These are phyloP conservation scores for Calendula officinalis DNA, from an alignment of 129 eudicot species.

Conservation along the genomic window DNA sequence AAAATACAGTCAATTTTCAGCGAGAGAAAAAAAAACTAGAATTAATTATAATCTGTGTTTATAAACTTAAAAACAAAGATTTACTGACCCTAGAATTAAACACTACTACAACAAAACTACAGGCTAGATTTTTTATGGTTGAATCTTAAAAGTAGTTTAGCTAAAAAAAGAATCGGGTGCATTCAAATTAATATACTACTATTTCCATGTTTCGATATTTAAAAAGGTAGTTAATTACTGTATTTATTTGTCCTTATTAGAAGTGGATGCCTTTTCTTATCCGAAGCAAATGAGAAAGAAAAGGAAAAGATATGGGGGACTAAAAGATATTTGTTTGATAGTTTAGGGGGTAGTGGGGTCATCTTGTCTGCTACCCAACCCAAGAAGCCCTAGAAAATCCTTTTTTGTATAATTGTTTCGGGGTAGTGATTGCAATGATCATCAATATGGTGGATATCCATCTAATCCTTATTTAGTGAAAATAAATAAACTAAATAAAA, in stretches of 20 bases:
- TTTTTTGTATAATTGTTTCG: conserved; percentile 3
- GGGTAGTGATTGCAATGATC: conserved; percentile 7
- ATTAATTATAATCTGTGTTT: too few relatives aligned
- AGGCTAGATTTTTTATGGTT: neutral
- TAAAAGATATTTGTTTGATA: conserved; percentile 26
- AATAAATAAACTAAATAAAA: too few relatives aligned
- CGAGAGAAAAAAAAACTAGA: too few relatives aligned
- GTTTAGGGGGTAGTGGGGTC: conserved; percentile 33
- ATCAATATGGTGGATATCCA: too few relatives aligned
- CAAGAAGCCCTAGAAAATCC: conserved; percentile 23
- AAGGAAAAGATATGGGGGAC: conserved; percentile 10
- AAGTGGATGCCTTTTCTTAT: conserved; percentile 25
- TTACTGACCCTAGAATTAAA: neutral
- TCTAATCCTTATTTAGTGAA: too few relatives aligned
- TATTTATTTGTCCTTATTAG: conserved; percentile 27
- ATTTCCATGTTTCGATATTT: conserved; percentile 17
- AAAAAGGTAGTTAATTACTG: conserved; percentile 23
- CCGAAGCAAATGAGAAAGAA: conserved; percentile 15
- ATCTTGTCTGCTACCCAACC: conserved; percentile 19
- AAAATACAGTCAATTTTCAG: too few relatives aligned
- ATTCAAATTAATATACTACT: neutral
- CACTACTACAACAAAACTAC: neutral
- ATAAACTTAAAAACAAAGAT: neutral
- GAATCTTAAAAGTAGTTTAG: neutral
- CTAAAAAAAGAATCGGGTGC: conserved; percentile 9